Base-by-base conservation (phyloP, 352 stramenopile species). In the Phytophthora niederhauseri region DNA sequence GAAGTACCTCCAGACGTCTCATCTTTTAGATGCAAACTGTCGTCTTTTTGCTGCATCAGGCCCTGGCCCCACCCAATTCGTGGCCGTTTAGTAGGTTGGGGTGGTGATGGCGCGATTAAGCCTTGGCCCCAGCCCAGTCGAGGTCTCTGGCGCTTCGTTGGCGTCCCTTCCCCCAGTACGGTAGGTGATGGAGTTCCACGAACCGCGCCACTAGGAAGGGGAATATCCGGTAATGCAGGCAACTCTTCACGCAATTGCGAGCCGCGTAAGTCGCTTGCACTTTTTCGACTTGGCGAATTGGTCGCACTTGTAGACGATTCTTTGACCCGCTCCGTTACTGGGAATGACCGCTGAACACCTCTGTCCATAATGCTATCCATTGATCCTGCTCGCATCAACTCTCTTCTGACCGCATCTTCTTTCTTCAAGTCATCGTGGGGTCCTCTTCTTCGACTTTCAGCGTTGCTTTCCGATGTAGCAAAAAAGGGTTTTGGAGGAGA, bases 111-210 rank as follows among this genome's bases (percentile, higher is more conserved):
- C 1, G 82, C 82, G 4, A 93, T 78, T n/a, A 96, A 72, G 11
- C 89, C 89, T 77, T 96, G 89, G 3, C 89, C 89, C 89, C 89
- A 96, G 17, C 87, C 89, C 17, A 96, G 66, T 9, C 89, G 78
- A 30, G 86, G 85, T 14, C 89, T 77, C 30, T 94, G 88, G 20
- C 73, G 70, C 30, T 88, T 88, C 14, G 82, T 90, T 22, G 78
- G 62, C 15, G 66, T 76, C 57, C 57, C 70, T 61, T 77, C 66
- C 52, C 61, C 70, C 28, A 70, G 4, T 46, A 73, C 45, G 12
- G 28, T 51, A 52, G 66, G 66, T 8, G 62, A 76, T 43, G 62
- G 61, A 3, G 19, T 56, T 26, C 22, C 63, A 50, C 62, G 58
- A 53, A 46, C 52, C 58, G 11, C 54, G 46, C 53, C 50, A 62